These are phyloP conservation scores for Halophytophthora polymorphica DNA, from an alignment of 352 stramenopile genomes.

Conservation along the genomic window DNA sequence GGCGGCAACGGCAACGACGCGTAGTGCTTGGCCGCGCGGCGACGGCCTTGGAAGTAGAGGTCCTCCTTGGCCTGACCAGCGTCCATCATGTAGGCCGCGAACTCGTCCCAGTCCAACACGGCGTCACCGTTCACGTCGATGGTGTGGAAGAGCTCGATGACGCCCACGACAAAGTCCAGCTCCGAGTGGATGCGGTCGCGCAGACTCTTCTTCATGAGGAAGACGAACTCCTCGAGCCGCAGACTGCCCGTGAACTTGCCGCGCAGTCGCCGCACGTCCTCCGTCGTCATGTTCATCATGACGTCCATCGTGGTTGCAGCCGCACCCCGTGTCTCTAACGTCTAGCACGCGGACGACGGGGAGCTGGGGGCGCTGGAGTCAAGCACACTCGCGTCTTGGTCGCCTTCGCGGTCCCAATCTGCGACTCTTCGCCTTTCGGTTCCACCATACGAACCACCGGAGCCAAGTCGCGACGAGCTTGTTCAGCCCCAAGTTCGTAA, in stretches of 20 bases:
- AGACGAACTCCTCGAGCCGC: constrained; percentile 64
- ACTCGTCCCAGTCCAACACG: constrained; percentile 89
- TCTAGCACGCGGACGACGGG: too few species aligned
- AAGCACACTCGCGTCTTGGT: too few species aligned
- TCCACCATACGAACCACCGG: too few species aligned
- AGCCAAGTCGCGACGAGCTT: too few species aligned
- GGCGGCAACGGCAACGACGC: constrained; percentile 28
- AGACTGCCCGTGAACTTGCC: constrained; percentile 49
- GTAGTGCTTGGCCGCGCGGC: constrained; percentile 31
- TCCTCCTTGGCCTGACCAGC: constrained; percentile 56
- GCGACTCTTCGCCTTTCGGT: too few species aligned
- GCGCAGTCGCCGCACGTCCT: constrained; percentile 61
- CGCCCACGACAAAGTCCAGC: constrained; percentile 79
- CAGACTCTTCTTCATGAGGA: constrained; percentile 65
- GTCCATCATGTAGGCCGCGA: constrained; percentile 85
- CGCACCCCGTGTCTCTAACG: too few species aligned
- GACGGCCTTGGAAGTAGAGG: constrained; percentile 37
- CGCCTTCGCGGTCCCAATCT: too few species aligned
- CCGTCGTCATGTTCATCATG: constrained; percentile 86
- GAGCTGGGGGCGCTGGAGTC: too few species aligned
- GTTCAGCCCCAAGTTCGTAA: too few species aligned
- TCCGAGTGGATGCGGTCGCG: constrained; percentile 63
- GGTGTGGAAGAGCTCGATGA: constrained; percentile 87
- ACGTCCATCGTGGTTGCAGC: constrained; percentile 54
- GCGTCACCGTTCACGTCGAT: constrained; percentile 90